Evolutionary conservation across 148 eudicot species (phyloP).

Genomic region (Polygonum aviculare): DNA sequence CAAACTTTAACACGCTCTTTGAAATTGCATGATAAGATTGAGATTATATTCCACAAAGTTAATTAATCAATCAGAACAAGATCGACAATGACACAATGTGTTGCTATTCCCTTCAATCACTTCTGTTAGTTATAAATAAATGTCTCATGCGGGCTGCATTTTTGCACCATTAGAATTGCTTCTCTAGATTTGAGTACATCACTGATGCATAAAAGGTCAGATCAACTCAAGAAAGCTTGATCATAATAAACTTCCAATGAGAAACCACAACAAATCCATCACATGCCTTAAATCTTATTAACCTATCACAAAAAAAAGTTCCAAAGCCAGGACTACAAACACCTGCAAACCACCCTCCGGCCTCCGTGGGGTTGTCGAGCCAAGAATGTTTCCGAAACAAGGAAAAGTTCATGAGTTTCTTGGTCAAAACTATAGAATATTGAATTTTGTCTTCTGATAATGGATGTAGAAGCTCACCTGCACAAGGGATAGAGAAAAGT

Average conservation of each 20-base stretch:
- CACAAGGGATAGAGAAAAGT: neutral
- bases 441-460: neutral
- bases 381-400: neutral
- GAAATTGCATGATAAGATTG: no score
- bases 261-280: neutral
- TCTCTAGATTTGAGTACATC: neutral
- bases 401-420: neutral
- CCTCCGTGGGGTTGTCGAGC: neutral
- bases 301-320: neutral
- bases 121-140: no score
- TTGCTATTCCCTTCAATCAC: no score
- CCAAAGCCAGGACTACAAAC: neutral
- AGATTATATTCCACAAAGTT: no score
- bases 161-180: neutral
- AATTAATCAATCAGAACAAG: no score
- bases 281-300: neutral
- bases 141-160: no score
- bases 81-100: no score
- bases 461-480: conserved; percentile 4
- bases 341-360: neutral
- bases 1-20: no score
- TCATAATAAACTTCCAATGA: neutral
- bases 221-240: neutral
- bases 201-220: neutral
- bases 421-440: neutral